These are phyloP conservation scores for Lodderomyces orthopsilosis DNA, from an alignment of 1,139 yeast species.

Conservation along the genomic window DNA sequence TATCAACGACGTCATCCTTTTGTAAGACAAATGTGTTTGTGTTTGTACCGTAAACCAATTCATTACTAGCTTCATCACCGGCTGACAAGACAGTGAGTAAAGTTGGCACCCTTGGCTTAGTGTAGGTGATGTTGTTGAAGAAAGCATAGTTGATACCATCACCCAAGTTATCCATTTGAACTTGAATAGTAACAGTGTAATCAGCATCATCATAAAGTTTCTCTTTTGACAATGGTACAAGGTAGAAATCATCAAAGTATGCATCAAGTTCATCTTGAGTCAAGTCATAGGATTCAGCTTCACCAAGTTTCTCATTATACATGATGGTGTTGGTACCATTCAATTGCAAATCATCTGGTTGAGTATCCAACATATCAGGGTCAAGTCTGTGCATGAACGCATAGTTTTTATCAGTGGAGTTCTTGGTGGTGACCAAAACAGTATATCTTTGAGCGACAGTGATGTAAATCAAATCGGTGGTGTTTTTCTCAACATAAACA, in stretches of 20 bases:
- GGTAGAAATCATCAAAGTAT: slow-evolving; percentile 55
- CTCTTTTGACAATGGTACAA: slow-evolving; percentile 44
- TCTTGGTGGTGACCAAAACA: slow-evolving; percentile 57
- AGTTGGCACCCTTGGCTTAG: slow-evolving; percentile 65
- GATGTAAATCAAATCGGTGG: slow-evolving; percentile 56
- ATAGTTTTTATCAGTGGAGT: slow-evolving; percentile 45
- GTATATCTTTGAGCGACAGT: slow-evolving; percentile 73
- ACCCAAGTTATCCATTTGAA: slow-evolving; percentile 65
- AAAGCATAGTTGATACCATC: slow-evolving; percentile 76
- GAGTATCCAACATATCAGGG: slow-evolving; percentile 61
- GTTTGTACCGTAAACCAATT: slow-evolving; percentile 63
- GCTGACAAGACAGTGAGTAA: slow-evolving; percentile 55
- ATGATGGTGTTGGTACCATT: slow-evolving; percentile 55
- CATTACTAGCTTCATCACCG: slow-evolving; percentile 44
- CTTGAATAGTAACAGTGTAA: slow-evolving; percentile 53
- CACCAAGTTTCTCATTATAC: slow-evolving; percentile 36
- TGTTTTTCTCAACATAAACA: slow-evolving; percentile 55
- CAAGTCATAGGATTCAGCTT: slow-evolving; percentile 23
- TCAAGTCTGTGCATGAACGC: slow-evolving; percentile 65
- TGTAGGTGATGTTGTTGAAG: slow-evolving; percentile 65
- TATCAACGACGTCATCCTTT: slow-evolving; percentile 62
- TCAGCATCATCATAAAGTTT: slow-evolving; percentile 56
- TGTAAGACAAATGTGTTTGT: slow-evolving; percentile 61
- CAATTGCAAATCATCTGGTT: slow-evolving; percentile 52
- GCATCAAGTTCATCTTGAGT: slow-evolving; percentile 19